Evolutionary conservation across 1,139 yeast species (phyloP).

Genomic region (Pneumocystis wakefieldiae): DNA sequence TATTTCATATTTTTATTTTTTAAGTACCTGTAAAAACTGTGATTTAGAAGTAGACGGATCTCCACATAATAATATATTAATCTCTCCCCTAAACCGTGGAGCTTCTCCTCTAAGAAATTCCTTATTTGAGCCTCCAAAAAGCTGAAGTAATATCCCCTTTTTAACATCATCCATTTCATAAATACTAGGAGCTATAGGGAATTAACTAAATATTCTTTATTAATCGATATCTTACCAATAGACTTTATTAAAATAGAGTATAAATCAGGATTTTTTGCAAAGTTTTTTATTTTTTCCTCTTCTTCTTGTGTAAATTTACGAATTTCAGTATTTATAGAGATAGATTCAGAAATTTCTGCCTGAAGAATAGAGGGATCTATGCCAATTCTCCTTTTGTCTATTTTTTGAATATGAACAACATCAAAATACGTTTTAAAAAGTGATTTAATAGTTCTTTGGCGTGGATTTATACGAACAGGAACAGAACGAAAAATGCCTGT

Average conservation of each 20-base stretch:
- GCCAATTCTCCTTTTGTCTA: slow-evolving; percentile 69
- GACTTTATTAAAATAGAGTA: slow-evolving; percentile 85
- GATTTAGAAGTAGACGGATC: slow-evolving; percentile 98
- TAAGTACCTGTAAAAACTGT: slow-evolving; percentile 39
- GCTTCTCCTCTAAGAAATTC: slow-evolving; percentile 73
- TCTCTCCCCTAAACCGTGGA: slow-evolving; percentile 81
- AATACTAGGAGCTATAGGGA: slow-evolving; percentile 62
- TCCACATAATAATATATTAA: slow-evolving; percentile 81
- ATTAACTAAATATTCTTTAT: neutral
- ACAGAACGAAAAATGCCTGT: slow-evolving; percentile 89
- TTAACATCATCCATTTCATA: slow-evolving; percentile 93
- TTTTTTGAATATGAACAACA: slow-evolving; percentile 80
- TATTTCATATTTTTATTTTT: slow-evolving; percentile 19
- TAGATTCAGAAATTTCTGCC: slow-evolving; percentile 36
- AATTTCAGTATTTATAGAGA: slow-evolving; percentile 38
- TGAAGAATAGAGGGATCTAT: slow-evolving; percentile 59
- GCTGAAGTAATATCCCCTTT: slow-evolving; percentile 79
- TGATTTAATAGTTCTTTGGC: slow-evolving; percentile 69
- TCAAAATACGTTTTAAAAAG: slow-evolving; percentile 87
- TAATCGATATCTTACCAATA: slow-evolving; percentile 20
- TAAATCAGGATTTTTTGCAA: slow-evolving; percentile 56
- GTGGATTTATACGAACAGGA: slow-evolving; percentile 76
- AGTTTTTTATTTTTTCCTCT: slow-evolving; percentile 43
- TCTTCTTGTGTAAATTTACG: slow-evolving; percentile 58
- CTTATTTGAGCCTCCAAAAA: slow-evolving; percentile 92